Conservation (phyloP, 116 monocot species). For the Thalassia testudinum region DNA sequence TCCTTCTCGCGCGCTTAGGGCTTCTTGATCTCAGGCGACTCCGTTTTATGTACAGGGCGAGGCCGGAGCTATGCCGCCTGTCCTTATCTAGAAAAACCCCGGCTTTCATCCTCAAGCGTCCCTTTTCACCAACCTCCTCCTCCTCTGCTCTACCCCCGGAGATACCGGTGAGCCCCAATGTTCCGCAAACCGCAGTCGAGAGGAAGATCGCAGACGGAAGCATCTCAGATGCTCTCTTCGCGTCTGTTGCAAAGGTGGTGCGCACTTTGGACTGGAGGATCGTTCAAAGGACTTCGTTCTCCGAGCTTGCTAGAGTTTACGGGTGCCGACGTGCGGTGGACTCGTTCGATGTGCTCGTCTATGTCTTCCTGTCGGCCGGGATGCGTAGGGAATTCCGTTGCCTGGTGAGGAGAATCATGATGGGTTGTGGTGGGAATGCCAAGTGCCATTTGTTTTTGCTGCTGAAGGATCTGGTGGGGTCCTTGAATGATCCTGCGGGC, state of each 20-base stretch:
- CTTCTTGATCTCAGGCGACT: no score
- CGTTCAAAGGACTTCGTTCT: constrained; percentile 16
- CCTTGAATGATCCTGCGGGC: constrained; percentile 12
- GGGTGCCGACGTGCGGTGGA: constrained; percentile 25
- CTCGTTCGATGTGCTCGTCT: constrained; percentile 24
- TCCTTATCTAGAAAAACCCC: no score
- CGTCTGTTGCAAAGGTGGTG: constrained; percentile 15
- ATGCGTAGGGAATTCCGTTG: constrained; percentile 16
- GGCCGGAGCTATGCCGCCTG: no score
- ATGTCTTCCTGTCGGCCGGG: constrained; percentile 14
- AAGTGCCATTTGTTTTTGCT: constrained; percentile 10
- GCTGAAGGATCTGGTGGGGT: constrained; percentile 12
- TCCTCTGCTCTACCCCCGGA: no score
- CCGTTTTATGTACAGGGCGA: no score
- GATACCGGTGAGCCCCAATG: no score
- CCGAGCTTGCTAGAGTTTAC: constrained; percentile 14
- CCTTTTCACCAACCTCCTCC: no score
- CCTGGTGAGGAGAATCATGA: constrained; percentile 17
- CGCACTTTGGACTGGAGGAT: constrained; percentile 19
- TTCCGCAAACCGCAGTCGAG: no score
- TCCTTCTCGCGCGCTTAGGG: no score
- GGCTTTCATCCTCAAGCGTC: no score
- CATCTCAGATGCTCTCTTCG: constrained; percentile 11
- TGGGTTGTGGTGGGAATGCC: constrained; percentile 6
- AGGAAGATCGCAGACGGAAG: no score